Percentiles rank a stretch among this genome's conserved stretches.
Conservation (phyloP, 106 monocot genomes). For the Platanthera zijinensis region DNA sequence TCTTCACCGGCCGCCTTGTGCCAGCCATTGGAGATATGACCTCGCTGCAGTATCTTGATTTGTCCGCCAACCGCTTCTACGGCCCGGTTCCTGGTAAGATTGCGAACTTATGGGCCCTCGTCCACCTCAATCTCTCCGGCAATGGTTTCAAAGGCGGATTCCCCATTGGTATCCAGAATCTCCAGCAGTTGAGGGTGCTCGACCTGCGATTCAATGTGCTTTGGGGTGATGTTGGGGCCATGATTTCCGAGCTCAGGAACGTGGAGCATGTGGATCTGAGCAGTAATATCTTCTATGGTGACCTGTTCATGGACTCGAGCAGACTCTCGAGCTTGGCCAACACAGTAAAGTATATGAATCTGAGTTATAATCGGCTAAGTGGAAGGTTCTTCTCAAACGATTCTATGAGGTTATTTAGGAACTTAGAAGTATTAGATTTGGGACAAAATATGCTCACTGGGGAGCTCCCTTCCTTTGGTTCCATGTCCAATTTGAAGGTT, state of each 20-base stretch:
- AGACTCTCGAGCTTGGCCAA: constrained; percentile 36
- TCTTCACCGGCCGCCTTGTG: constrained; percentile 65
- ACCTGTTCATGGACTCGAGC: constrained; percentile 19
- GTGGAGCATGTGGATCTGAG: constrained; percentile 65
- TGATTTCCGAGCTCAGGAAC: constrained; percentile 45
- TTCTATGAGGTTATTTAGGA: constrained; percentile 46
- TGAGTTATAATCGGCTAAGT: constrained; percentile 54
- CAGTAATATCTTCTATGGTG: constrained; percentile 50
- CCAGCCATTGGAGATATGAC: constrained; percentile 41
- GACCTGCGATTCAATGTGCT: constrained; percentile 61
- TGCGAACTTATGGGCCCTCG: constrained; percentile 32
- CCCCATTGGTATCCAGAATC: constrained; percentile 37
- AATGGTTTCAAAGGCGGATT: constrained; percentile 60
- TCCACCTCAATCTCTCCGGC: constrained; percentile 57
- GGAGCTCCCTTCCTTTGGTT: constrained; percentile 44
- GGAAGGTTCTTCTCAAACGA: constrained; percentile 53
- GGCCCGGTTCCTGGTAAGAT: constrained; percentile 66
- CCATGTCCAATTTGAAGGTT: constrained; percentile 45
- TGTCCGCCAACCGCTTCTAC: constrained; percentile 79
- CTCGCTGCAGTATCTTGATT: constrained; percentile 55
- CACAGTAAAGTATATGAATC: constrained; percentile 49
- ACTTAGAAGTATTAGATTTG: constrained; percentile 67
- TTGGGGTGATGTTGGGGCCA: constrained; percentile 28
- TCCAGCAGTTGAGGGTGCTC: constrained; percentile 60
- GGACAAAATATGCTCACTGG: constrained; percentile 50